These are phyloP conservation scores for Solanum etuberosum DNA, from an alignment of 257 asterid genomes.

Conservation along the genomic window DNA sequence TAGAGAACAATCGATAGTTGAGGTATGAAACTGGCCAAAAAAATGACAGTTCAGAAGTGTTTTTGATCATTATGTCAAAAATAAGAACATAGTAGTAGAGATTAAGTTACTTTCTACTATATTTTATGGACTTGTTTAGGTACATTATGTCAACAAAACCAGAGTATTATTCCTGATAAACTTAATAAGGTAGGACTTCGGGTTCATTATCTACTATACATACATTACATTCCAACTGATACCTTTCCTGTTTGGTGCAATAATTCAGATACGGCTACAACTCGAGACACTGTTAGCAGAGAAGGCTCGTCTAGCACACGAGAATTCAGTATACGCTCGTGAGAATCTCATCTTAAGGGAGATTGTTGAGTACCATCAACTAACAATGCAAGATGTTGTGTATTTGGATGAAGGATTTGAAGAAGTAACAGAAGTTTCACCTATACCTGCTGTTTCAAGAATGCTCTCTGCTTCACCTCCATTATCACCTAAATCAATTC, in stretches of 20 bases:
- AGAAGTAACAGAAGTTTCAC: slow-evolving; percentile 64
- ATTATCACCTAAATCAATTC: slow-evolving; percentile 13
- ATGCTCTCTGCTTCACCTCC: slow-evolving; percentile 41
- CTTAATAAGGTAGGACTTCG: neutral
- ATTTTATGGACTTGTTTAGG: neutral
- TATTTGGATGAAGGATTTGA: slow-evolving; percentile 75
- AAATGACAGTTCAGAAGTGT: neutral
- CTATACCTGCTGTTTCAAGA: slow-evolving; percentile 35
- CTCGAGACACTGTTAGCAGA: slow-evolving; percentile 89
- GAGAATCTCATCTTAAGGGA: slow-evolving; percentile 93
- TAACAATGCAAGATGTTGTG: slow-evolving; percentile 86
- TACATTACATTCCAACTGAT: neutral
- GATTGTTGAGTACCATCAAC: slow-evolving; percentile 89
- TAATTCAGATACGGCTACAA: slow-evolving; percentile 65
- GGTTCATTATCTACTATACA: neutral
- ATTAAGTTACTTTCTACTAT: neutral
- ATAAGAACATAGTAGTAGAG: neutral
- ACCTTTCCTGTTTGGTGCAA: neutral
- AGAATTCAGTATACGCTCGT: slow-evolving; percentile 71
- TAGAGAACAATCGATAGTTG: neutral
- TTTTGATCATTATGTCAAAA: neutral
- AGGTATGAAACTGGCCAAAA: neutral
- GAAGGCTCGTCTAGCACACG: slow-evolving; percentile 84
- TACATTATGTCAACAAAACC: neutral
- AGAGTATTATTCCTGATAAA: neutral